Conservation (phyloP, 768 basidiomycete species). For the Mycena alexandri region DNA sequence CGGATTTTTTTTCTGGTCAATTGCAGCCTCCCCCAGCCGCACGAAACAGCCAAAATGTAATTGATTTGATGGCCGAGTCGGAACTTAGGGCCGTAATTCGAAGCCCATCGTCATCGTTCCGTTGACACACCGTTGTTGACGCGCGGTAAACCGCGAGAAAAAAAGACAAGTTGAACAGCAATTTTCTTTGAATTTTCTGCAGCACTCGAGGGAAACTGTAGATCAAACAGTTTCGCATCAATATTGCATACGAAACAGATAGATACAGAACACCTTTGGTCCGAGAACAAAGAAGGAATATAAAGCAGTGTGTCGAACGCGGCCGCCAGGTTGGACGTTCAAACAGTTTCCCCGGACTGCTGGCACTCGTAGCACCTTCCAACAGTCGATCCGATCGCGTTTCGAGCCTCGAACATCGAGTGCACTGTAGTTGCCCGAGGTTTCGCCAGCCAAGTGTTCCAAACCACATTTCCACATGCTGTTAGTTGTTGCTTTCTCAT, state of each 20-base stretch:
- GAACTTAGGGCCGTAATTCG: too few species aligned
- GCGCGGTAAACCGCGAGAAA: neutral
- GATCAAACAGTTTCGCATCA: too few species aligned
- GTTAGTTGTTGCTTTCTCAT: slow-evolving; percentile 7
- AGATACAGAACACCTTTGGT: neutral
- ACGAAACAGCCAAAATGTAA: too few species aligned
- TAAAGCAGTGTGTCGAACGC: neutral
- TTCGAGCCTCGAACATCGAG: neutral
- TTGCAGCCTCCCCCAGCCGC: too few species aligned
- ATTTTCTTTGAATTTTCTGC: too few species aligned
- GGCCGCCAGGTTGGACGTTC: neutral
- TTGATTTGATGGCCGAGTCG: too few species aligned
- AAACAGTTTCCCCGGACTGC: slow-evolving; percentile 21
- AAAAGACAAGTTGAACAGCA: neutral
- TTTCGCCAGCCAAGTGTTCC: slow-evolving; percentile 22
- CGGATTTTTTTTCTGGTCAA: too few species aligned
- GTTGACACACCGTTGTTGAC: too few species aligned
- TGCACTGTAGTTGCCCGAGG: slow-evolving; percentile 18
- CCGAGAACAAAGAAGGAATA: neutral
- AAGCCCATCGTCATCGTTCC: too few species aligned
- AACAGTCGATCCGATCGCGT: neutral
- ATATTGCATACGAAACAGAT: too few species aligned
- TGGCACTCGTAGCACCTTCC: neutral
- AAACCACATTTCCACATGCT: slow-evolving; percentile 10
- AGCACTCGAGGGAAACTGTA: too few species aligned